These are phyloP conservation scores for Cutaneotrichosporon cyanovorans DNA, from an alignment of 1,284 basidiomycete species.

Conservation along the genomic window DNA sequence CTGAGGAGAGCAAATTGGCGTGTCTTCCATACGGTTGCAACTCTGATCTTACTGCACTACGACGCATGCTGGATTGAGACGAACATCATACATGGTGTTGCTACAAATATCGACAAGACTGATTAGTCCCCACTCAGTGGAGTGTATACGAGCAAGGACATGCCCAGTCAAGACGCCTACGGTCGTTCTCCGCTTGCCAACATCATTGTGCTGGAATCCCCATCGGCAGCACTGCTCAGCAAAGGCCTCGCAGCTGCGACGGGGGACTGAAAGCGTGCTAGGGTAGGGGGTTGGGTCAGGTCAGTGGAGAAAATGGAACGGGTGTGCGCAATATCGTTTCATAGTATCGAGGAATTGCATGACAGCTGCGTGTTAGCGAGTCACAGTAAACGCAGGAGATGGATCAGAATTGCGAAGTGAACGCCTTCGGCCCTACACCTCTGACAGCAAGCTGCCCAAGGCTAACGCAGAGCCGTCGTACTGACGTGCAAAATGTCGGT, in stretches of 20 bases:
- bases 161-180: constrained; percentile 33
- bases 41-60: no score
- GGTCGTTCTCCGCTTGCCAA: constrained; percentile 25
- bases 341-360: not conserved
- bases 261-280: constrained; percentile 33
- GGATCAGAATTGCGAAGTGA: constrained; percentile 32
- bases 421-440: constrained; percentile 22
- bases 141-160: constrained; percentile 28
- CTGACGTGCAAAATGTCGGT: constrained; percentile 39
- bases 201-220: constrained; percentile 16
- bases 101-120: constrained; percentile 30
- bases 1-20: no score
- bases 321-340: not conserved
- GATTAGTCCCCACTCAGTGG: constrained; percentile 39
- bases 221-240: constrained; percentile 24
- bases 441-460: not conserved
- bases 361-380: not conserved
- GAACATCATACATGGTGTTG: constrained; percentile 1
- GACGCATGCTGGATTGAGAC: not conserved
- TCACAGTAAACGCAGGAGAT: not conserved
- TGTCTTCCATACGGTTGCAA: no score
- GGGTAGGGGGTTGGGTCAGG: not conserved
- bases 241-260: constrained; percentile 29
- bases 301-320: not conserved
- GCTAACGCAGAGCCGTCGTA: constrained; percentile 19